Conservation (phyloP, 2,329 filamentous ascomycete species). For the Pseudocercospora ulei region DNA sequence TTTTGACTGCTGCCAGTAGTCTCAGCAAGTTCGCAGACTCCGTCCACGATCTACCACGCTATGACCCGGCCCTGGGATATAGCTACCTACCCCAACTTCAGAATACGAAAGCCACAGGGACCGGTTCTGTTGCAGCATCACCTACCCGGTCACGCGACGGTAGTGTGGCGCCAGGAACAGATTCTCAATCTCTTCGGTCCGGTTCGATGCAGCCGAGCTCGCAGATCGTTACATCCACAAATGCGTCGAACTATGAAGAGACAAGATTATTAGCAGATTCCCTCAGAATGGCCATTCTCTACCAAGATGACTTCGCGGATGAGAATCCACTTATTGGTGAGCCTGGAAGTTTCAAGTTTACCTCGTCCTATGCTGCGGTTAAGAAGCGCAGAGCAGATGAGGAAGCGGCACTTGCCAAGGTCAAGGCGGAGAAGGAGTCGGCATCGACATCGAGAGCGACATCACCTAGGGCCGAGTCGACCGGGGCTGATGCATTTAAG, state of each 20-base stretch:
- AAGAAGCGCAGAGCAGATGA: conserved; percentile 37
- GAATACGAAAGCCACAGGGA: conserved; percentile 35
- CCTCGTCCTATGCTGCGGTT: conserved; percentile 38
- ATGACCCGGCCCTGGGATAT: conserved; percentile 51
- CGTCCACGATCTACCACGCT: conserved; percentile 47
- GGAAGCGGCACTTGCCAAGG: conserved; percentile 28
- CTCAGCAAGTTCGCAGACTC: conserved; percentile 48
- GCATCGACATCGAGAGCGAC: conserved; percentile 12
- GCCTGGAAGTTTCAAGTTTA: conserved; percentile 53
- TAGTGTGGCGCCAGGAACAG: conserved; percentile 32
- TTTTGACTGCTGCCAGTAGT: conserved; percentile 49
- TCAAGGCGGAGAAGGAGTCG: conserved; percentile 19
- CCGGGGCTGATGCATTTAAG: conserved; percentile 16
- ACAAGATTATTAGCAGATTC: conserved; percentile 36
- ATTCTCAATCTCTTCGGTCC: conserved; percentile 27
- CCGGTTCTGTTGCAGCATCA: conserved; percentile 32
- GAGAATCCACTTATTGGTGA: conserved; percentile 55
- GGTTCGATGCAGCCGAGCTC: conserved; percentile 26
- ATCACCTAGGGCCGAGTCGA: conserved; percentile 10
- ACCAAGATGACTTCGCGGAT: conserved; percentile 54
- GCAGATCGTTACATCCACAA: conserved; percentile 18
- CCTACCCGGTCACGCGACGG: conserved; percentile 40
- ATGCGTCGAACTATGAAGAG: conserved; percentile 19
- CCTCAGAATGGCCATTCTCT: conserved; percentile 36
- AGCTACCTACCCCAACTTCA: conserved; percentile 42